Base-by-base conservation (phyloP, 768 basidiomycete genomes). In the Suillus luteus region DNA sequence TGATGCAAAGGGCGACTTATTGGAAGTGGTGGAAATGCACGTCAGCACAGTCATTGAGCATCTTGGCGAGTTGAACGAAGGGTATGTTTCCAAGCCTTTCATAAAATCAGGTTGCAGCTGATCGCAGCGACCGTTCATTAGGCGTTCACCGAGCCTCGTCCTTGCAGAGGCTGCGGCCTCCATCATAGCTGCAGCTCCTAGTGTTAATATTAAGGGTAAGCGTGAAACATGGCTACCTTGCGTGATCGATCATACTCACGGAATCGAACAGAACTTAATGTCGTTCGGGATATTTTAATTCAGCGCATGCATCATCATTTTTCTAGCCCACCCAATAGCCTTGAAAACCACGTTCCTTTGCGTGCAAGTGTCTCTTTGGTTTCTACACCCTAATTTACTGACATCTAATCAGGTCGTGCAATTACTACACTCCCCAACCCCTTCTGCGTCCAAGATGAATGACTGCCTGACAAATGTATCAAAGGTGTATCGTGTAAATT, bases 151-250 rank as follows among this genome's bases (percentile, higher is more conserved):
- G 48, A 86, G 84, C 55, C 85, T 86, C 3, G 70, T 75, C 40
- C 71, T 89, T 12, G 71, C 84, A n/a, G 90, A 92, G 73, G 89
- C 91, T 24, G 84, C 84, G 19, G 86, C 88, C 14, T 89, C 82
- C 62, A 82, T 92, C 64, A 86, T 92, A 60, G 85, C 81, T 67
- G 84, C 87, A 7, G 82, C 85, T 1, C 83, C 85, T 27, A 80
- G 81, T 51, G 72, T 82, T 3, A 84, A 85, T 33, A 85, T 80
- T 9, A 85, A 81, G 82, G 91, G 91, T 90, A 31, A 19, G 66
- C 17, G 8, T 40, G 17, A 27, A 41, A 40, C 7, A 9, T 3
- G 19, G 19, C 12, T 19, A 11, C 19, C 10, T 19, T 14, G 15
- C 40, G 40, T 12, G 8, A 19, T 41, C 17, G 22, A 27, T 31